Base-by-base conservation (phyloP, 2,329 filamentous ascomycete species). In the Colletotrichum liriopes region DNA sequence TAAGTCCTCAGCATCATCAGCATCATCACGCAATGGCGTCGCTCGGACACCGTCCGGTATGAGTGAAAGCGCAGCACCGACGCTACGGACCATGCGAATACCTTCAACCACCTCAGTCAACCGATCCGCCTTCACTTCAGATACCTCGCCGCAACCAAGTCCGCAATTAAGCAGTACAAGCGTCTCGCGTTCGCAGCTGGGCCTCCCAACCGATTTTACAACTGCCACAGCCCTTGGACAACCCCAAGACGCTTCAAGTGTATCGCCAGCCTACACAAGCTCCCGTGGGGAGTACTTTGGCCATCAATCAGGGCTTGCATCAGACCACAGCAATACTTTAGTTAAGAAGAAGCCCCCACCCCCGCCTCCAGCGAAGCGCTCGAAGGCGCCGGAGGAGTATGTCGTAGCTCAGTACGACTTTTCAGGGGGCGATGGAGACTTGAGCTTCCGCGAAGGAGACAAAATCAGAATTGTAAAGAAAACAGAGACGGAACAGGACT, bases 401-500 rank as follows among this genome's bases (percentile, higher is more conserved):
- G 92, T 94, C 29, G 91, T 91, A 14, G 94, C 94, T 9, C 84
- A 94, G 77, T 96, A 94, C 80, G 88, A 93, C 75, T 97, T 95
- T 79, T 86, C 87, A 1, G 93, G 92, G 0, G 91, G 95, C 77
- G 89, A 88, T 8, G 93, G 93, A 0, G 94, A 97, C 79, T 79
- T 97, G 63, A 87, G 87, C 2, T 97, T 97, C 78, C 86, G 86
- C 39, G 93, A 95, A 80, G 94, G 94, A 2, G 94, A 96, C 77
- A 86, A 88, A 61, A 97, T 97, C 76, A 89, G 87, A 56, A 91
- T 97, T 4, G 78, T 95, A 41, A 93, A 93, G 84, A 94, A 93
- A 84, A 96, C 94, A 2, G 88, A 90, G 8, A 94, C 92, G 73
- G 92, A 90, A 29, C 93, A 96, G 82, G 94, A 96, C 79, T 97